Conservation (phyloP, 1,284 basidiomycete genomes). For the Ustilago sp. region DNA sequence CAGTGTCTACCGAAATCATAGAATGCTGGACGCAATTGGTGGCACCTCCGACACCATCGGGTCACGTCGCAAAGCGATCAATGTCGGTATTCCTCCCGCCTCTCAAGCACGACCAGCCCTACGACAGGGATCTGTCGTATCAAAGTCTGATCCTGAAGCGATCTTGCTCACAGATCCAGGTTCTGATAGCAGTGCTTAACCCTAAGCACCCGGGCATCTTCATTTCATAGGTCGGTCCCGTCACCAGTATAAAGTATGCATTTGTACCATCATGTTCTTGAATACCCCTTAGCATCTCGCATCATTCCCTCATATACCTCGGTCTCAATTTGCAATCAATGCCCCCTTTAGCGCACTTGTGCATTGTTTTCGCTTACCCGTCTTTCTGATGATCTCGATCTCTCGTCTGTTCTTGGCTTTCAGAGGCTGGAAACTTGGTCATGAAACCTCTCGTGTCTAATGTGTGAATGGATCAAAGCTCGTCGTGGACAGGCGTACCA, state of each 20-base stretch:
- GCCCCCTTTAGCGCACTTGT: neutral
- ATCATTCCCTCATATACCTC: neutral
- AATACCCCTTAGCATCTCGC: constrained; percentile 3
- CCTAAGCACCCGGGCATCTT: constrained; percentile 1
- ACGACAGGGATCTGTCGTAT: constrained; percentile 2
- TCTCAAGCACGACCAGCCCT: neutral
- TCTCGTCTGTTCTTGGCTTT: neutral
- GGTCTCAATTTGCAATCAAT: neutral
- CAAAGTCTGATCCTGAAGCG: constrained; percentile 26
- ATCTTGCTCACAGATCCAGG: constrained; percentile 16
- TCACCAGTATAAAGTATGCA: neutral
- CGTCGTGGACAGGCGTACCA: constrained; percentile 18
- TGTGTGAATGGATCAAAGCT: constrained; percentile 10
- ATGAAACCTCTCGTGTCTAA: neutral
- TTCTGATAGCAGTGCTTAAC: constrained; percentile 12
- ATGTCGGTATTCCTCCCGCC: neutral
- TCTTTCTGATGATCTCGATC: neutral
- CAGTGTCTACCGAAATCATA: neutral
- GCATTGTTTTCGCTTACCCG: neutral
- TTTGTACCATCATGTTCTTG: neutral
- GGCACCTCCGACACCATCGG: constrained; percentile 5
- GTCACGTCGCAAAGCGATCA: neutral
- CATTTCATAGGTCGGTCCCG: neutral
- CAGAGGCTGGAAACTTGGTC: neutral
- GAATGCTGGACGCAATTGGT: constrained; percentile 24